phyloP scores from a whole-genome alignment of 2,329 filamentous ascomycete species.

The Trichoderma arundinaceum region DNA sequence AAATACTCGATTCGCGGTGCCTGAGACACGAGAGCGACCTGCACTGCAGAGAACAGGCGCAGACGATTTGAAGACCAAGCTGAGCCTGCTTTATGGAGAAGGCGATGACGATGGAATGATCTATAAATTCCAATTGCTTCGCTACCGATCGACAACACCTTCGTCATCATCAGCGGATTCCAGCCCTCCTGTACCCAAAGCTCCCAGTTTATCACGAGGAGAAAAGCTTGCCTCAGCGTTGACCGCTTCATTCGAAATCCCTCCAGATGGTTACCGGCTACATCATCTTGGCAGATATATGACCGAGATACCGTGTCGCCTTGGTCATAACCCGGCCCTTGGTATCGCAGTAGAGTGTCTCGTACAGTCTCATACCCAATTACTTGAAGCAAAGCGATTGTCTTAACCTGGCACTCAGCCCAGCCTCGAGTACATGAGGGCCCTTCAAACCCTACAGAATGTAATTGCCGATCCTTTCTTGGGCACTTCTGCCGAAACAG shows the following conservation, averaged over 20 bases:
- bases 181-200: neutral
- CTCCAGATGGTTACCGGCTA: neutral
- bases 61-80: neutral
- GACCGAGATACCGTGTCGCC: neutral
- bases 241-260: neutral
- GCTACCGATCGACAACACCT: neutral
- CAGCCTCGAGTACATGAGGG: conserved; percentile 5
- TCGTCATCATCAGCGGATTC: neutral
- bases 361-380: neutral
- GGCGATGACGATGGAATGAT: neutral
- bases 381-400: neutral
- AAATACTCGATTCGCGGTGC: neutral
- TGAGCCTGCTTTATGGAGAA: conserved; percentile 3
- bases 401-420: neutral
- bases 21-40: neutral
- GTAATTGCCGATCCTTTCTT: conserved; percentile 13
- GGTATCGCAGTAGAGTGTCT: conserved; percentile 9
- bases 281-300: conserved; percentile 3
- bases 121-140: conserved; percentile 12
- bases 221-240: conserved; percentile 3
- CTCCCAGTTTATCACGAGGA: neutral
- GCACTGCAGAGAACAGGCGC: neutral
- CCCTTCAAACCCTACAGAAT: conserved; percentile 2
- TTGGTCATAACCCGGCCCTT: conserved; percentile 3
- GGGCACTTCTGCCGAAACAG: conserved; percentile 3